phyloP scores from a whole-genome alignment of 2,329 filamentous ascomycete genomes.

The Shiraia sp. region DNA sequence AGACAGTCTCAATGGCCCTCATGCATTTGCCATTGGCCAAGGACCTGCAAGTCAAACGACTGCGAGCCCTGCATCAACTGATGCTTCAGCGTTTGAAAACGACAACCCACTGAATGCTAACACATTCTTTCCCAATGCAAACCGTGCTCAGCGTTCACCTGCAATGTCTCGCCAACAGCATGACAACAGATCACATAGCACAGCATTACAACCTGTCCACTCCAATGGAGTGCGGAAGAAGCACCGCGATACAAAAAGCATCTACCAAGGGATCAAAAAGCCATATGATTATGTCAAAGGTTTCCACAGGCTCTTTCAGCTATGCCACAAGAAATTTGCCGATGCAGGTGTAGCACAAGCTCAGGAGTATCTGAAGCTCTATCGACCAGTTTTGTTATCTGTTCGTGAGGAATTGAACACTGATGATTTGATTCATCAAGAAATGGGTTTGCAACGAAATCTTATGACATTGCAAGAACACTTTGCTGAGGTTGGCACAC shows the following conservation, averaged over 20 bases:
- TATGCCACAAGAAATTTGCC: constrained; percentile 78
- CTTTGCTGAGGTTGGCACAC: constrained; percentile 83
- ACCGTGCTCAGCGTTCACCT: constrained; percentile 37
- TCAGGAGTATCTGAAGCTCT: constrained; percentile 83
- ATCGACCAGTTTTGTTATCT: constrained; percentile 90
- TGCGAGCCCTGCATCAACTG: constrained; percentile 58
- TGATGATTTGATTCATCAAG: constrained; percentile 94
- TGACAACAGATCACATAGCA: constrained; percentile 28
- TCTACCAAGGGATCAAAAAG: constrained; percentile 87
- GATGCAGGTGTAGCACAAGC: constrained; percentile 78
- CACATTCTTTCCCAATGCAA: constrained; percentile 39
- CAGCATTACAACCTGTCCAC: constrained; percentile 37
- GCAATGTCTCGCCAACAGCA: constrained; percentile 30
- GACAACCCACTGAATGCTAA: constrained; percentile 45
- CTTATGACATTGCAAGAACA: constrained; percentile 92
- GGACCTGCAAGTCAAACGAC: constrained; percentile 60
- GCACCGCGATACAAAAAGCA: constrained; percentile 73
- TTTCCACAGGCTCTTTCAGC: constrained; percentile 84
- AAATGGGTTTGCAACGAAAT: constrained; percentile 93
- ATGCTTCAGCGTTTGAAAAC: constrained; percentile 49
- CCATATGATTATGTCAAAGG: constrained; percentile 89
- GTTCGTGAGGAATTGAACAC: constrained; percentile 86
- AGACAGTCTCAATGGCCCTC: constrained; percentile 48
- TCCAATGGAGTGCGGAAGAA: constrained; percentile 51
- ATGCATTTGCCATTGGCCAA: constrained; percentile 66